Conservation (phyloP, 768 basidiomycete species). For the Termitomyces sp. region DNA sequence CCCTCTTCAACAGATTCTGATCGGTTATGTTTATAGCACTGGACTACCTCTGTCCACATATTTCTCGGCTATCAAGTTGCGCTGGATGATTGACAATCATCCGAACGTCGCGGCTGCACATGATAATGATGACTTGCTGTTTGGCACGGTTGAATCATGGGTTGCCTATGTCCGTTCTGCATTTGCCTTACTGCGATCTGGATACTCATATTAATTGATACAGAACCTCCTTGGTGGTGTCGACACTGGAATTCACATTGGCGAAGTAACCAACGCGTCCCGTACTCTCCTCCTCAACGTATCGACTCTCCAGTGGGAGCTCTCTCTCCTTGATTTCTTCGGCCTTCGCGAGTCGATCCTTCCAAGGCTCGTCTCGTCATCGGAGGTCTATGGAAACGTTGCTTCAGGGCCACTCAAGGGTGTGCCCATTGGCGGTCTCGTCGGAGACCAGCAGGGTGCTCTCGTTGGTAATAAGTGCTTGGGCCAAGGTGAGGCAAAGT, state of each 20-base stretch:
- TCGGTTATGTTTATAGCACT: conserved; percentile 49
- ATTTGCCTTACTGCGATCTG: neutral
- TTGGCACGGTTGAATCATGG: conserved; percentile 98
- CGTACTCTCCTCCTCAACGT: conserved; percentile 92
- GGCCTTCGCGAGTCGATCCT: conserved; percentile 74
- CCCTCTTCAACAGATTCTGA: neutral
- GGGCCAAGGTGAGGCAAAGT: conserved; percentile 89
- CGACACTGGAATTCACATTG: conserved; percentile 70
- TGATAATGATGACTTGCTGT: conserved; percentile 75
- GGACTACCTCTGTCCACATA: conserved; percentile 96
- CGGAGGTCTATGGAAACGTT: conserved; percentile 88
- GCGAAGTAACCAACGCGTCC: conserved; percentile 95
- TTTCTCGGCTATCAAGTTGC: conserved; percentile 94
- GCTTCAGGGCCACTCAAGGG: conserved; percentile 65
- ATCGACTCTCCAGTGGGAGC: conserved; percentile 79
- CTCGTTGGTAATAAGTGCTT: conserved; percentile 96
- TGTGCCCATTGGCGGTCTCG: conserved; percentile 85
- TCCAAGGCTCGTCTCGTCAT: conserved; percentile 86
- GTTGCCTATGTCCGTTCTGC: conserved; percentile 69
- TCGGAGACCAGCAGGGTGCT: conserved; percentile 99
- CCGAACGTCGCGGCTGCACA: conserved; percentile 76
- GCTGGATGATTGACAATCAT: conserved; percentile 94
- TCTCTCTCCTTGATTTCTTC: conserved; percentile 83
- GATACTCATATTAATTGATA: conserved; percentile 12
- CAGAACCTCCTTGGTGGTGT: conserved; percentile 86